Conservation (phyloP, 345 rosid genomes). For the Salix udensis region DNA sequence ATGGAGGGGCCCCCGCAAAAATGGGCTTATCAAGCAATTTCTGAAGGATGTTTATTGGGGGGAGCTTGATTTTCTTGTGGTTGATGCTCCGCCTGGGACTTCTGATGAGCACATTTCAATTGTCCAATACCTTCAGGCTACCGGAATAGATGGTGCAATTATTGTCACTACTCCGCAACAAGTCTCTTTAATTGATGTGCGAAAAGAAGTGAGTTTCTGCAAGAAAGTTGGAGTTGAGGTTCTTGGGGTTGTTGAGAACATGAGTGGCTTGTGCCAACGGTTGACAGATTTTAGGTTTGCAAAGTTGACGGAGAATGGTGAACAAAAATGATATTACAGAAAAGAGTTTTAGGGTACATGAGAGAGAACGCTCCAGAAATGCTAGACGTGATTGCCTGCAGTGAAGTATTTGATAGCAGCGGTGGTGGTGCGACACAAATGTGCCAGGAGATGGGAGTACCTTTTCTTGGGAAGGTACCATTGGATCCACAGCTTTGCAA, state of each 20-base stretch:
- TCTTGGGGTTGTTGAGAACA: slow-evolving; percentile 96
- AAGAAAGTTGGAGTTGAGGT: slow-evolving; percentile 82
- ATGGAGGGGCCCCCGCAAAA: slow-evolving; percentile 97
- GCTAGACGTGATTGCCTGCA: slow-evolving; percentile 47
- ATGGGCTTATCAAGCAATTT: slow-evolving; percentile 86
- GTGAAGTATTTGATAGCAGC: slow-evolving; percentile 84
- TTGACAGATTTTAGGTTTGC: slow-evolving; percentile 60
- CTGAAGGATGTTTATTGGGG: slow-evolving; percentile 91
- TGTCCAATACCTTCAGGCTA: slow-evolving; percentile 76
- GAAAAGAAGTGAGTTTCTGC: slow-evolving; percentile 92
- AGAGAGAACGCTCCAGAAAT: slow-evolving; percentile 75
- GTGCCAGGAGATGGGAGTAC: slow-evolving; percentile 82
- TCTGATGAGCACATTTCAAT: slow-evolving; percentile 95
- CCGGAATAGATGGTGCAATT: slow-evolving; percentile 90
- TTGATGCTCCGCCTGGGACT: slow-evolving; percentile 96
- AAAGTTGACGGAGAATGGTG: slow-evolving; percentile 46
- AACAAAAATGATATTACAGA: slow-evolving; percentile 56
- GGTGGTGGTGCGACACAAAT: slow-evolving; percentile 77
- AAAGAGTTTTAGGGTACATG: slow-evolving; percentile 42
- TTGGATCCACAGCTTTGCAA: slow-evolving; percentile 81
- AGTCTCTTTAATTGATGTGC: slow-evolving; percentile 86
- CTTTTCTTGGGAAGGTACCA: slow-evolving; percentile 86
- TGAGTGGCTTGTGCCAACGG: slow-evolving; percentile 86
- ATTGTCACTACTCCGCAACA: slow-evolving; percentile 91
- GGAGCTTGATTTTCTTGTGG: slow-evolving; percentile 82